A percentile compares a stretch with the other conserved stretches of the same genome.
Conservation (phyloP, 2,329 filamentous ascomycete genomes). For the Ascochyta fabae region DNA sequence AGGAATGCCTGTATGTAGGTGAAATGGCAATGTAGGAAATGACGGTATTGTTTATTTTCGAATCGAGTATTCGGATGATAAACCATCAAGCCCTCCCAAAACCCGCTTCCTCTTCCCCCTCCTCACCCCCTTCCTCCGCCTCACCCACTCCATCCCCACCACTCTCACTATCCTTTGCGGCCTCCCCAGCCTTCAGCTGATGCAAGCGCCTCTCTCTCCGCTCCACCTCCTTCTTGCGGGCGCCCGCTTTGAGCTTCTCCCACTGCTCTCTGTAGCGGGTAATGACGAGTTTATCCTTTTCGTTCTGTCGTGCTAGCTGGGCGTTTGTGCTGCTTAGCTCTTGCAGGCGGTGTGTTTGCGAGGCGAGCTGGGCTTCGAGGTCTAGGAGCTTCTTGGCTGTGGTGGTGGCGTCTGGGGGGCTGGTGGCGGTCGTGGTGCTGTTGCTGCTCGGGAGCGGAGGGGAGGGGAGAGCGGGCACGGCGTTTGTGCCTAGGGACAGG, state of each 20-base stretch:
- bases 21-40: too few relatives aligned
- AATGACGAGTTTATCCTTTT: slow-evolving; percentile 63
- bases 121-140: slow-evolving; percentile 20
- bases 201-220: slow-evolving; percentile 27
- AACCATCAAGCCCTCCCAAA: slow-evolving; percentile 23
- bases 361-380: slow-evolving; percentile 36
- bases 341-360: slow-evolving; percentile 32
- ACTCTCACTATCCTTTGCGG: slow-evolving; percentile 25
- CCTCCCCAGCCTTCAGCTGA: slow-evolving; percentile 22
- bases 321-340: slow-evolving; percentile 68
- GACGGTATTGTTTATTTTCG: too few relatives aligned
- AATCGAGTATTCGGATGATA: too few relatives aligned
- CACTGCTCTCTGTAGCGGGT: slow-evolving; percentile 68
- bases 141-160: slow-evolving; percentile 17
- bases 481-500: slow-evolving; percentile 30
- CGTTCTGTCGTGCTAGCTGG: slow-evolving; percentile 66
- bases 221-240: slow-evolving; percentile 49
- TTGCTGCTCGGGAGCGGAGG: slow-evolving; percentile 16
- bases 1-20: too few relatives aligned
- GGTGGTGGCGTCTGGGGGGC: slow-evolving; percentile 11
- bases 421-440: not conserved
- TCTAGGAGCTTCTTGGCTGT: slow-evolving; percentile 31
- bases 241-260: slow-evolving; percentile 72
- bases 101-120: slow-evolving; percentile 37
- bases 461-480: slow-evolving; percentile 28